Percentiles rank a stretch among this genome's conserved stretches.
phyloP scores from a whole-genome alignment of 345 rosid genomes.

The Gossypium anomalum region DNA sequence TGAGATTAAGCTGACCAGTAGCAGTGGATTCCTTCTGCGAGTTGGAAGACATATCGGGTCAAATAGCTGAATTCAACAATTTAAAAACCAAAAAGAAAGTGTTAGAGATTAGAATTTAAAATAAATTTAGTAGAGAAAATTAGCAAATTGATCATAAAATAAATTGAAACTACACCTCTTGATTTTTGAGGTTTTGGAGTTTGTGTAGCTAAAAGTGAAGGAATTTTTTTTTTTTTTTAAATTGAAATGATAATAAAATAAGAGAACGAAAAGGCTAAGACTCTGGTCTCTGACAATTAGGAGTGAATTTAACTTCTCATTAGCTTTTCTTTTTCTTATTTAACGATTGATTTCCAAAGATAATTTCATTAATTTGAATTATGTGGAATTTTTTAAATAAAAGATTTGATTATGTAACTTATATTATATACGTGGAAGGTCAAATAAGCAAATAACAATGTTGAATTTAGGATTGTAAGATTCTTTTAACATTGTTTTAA shows the following conservation, averaged over 20 bases:
- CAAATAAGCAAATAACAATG: no score
- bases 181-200: neutral
- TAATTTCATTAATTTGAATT: no score
- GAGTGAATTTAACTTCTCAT: neutral
- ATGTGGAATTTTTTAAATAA: no score
- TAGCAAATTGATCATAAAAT: neutral
- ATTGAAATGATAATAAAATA: neutral
- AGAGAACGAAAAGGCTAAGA: neutral
- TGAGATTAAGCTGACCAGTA: conserved; percentile 38
- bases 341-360: no score
- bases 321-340: no score
- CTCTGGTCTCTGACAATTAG: neutral
- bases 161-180: neutral
- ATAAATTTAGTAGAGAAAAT: neutral
- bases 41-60: conserved; percentile 50
- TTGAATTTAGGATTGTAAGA: no score
- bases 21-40: conserved; percentile 44
- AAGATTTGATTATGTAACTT: no score
- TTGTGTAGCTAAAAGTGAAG: neutral
- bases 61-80: conserved; percentile 12
- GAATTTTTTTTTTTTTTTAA: no score
- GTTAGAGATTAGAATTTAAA: neutral
- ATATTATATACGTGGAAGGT: no score
- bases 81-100: conserved; percentile 9
- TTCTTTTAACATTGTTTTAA: no score